phyloP scores from a whole-genome alignment of 2,329 filamentous ascomycete species.

The Verticillium dahliae region DNA sequence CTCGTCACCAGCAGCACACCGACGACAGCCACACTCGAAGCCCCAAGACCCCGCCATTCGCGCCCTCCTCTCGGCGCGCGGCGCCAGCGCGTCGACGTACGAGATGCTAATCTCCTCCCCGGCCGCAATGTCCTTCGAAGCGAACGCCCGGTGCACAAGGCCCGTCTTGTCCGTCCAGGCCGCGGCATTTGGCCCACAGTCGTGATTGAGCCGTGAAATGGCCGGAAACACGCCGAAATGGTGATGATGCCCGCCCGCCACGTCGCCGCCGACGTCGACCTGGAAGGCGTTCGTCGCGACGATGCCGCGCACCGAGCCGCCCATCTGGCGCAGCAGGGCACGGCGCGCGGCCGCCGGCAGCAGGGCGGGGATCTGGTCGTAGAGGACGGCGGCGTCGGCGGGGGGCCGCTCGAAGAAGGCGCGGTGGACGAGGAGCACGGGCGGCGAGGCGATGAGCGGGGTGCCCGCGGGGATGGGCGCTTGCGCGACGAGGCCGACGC shows the following conservation, averaged over 20 bases:
- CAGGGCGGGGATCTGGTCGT: not conserved
- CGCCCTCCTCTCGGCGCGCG: conserved; percentile 16
- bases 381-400: not conserved
- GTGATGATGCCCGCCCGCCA: conserved; percentile 3
- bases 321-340: conserved; percentile 7
- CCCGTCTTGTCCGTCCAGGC: conserved; percentile 31
- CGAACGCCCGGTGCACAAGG: conserved; percentile 30
- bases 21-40: conserved; percentile 31
- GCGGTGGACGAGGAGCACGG: conserved; percentile 11
- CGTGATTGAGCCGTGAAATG: conserved; percentile 34
- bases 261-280: conserved; percentile 7
- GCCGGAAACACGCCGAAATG: conserved; percentile 12
- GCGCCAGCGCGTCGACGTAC: conserved; percentile 28
- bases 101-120: conserved; percentile 37
- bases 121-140: conserved; percentile 26
- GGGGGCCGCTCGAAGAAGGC: conserved; percentile 9
- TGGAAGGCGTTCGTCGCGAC: conserved; percentile 12
- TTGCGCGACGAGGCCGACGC: conserved; percentile 17
- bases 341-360: conserved; percentile 4
- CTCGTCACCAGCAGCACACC: conserved; percentile 21
- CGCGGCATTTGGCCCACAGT: conserved; percentile 36
- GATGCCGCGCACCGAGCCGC: not conserved
- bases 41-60: conserved; percentile 28
- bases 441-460: conserved; percentile 6
- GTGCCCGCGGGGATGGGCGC: conserved; percentile 14